Percentiles rank a stretch among this genome's conserved stretches.
phyloP scores from a whole-genome alignment of 2,329 filamentous ascomycete species.

The Intubia oerlemansii region DNA sequence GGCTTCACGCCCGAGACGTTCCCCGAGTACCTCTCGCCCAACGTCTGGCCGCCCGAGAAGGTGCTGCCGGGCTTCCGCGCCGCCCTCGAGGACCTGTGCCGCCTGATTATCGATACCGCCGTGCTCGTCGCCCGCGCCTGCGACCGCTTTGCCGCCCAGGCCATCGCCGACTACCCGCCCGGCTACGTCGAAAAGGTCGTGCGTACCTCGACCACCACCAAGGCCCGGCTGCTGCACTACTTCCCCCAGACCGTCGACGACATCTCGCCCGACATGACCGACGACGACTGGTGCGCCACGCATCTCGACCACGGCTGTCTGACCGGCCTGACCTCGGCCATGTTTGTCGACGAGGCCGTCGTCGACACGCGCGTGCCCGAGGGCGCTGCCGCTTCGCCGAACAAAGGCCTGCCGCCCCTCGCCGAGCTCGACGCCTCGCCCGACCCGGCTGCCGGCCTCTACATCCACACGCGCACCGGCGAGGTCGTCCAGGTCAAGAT shows the following conservation, averaged over 20 bases:
- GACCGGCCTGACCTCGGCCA: conserved; percentile 81
- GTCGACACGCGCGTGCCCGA: conserved; percentile 9
- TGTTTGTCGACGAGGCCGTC: conserved; percentile 70
- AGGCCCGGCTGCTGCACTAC: conserved; percentile 83
- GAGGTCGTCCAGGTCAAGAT: conserved; percentile 81
- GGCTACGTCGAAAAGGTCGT: conserved; percentile 81
- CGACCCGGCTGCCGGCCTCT: conserved; percentile 71
- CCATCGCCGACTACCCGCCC: conserved; percentile 53
- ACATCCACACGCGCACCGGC: conserved; percentile 72
- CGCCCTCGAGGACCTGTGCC: conserved; percentile 55
- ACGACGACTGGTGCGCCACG: conserved; percentile 88
- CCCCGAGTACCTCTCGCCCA: conserved; percentile 73
- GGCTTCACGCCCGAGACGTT: conserved; percentile 26
- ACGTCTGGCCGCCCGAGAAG: conserved; percentile 59
- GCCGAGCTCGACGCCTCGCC: conserved; percentile 56
- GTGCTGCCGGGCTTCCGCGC: conserved; percentile 55
- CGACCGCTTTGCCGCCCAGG: conserved; percentile 61
- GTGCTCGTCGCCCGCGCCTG: conserved; percentile 78
- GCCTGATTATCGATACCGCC: conserved; percentile 72
- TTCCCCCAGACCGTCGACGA: conserved; percentile 35
- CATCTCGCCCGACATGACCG: neutral
- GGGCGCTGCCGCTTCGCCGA: conserved; percentile 11
- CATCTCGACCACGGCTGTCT: conserved; percentile 85
- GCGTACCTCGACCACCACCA: conserved; percentile 65
- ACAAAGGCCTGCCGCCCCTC: conserved; percentile 28